These are phyloP conservation scores for Hemerocallis citrina DNA, from an alignment of 106 monocot species.

Conservation along the genomic window DNA sequence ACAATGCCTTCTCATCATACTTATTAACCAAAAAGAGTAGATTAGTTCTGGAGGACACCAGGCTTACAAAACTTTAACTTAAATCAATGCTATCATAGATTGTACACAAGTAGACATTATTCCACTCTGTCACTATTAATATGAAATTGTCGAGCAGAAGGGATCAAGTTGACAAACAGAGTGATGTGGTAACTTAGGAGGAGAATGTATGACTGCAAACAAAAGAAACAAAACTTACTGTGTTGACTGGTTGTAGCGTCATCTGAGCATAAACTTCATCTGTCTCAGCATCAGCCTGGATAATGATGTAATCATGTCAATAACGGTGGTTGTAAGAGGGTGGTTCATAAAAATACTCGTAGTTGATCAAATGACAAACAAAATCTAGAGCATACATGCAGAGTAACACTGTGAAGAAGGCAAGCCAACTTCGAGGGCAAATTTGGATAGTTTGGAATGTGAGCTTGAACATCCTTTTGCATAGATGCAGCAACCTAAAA, in stretches of 20 bases:
- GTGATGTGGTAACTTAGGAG: not conserved
- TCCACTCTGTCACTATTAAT: not conserved
- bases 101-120: not conserved
- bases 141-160: too few species aligned
- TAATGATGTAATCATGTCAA: not conserved
- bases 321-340: not conserved
- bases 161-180: too few species aligned
- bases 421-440: constrained; percentile 80
- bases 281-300: constrained; percentile 82
- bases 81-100: not conserved
- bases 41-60: not conserved
- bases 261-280: constrained; percentile 96
- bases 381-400: constrained; percentile 46
- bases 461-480: constrained; percentile 66
- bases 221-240: constrained; percentile 26
- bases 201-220: not conserved
- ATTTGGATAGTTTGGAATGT: constrained; percentile 76
- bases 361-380: not conserved
- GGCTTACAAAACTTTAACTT: not conserved
- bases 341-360: not conserved
- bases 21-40: constrained; percentile 16
- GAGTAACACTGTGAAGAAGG: constrained; percentile 74
- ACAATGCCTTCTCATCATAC: constrained; percentile 63
- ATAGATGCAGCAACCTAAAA: constrained; percentile 89
- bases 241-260: constrained; percentile 87